phyloP scores from a whole-genome alignment of 768 basidiomycete genomes.

The Sporobolomyces pararoseus region DNA sequence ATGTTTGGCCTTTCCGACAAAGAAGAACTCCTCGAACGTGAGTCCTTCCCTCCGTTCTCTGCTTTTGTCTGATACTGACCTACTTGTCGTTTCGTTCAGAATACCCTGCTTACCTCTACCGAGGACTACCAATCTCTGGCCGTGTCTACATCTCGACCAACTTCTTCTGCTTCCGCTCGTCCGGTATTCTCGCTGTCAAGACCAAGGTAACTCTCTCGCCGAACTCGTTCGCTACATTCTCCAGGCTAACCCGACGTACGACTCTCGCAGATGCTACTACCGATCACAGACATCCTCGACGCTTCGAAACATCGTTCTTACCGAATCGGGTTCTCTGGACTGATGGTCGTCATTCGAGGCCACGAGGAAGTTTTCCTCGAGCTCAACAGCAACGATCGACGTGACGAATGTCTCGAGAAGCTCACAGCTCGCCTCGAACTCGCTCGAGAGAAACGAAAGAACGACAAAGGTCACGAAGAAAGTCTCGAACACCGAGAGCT shows the following conservation, averaged over 20 bases:
- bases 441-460: conserved; percentile 54
- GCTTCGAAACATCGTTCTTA: conserved; percentile 80
- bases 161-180: conserved; percentile 91
- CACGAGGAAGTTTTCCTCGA: conserved; percentile 98
- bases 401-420: conserved; percentile 69
- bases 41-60: conserved; percentile 48
- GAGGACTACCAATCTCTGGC: conserved; percentile 83
- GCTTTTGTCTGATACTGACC: neutral
- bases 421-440: conserved; percentile 79
- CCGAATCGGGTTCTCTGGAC: conserved; percentile 81
- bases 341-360: conserved; percentile 84
- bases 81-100: conserved; percentile 55
- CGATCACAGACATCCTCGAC: conserved; percentile 79
- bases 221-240: neutral
- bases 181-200: conserved; percentile 68
- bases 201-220: conserved; percentile 62
- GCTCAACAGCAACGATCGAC: conserved; percentile 73
- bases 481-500: conserved; percentile 65
- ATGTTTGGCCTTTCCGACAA: conserved; percentile 85
- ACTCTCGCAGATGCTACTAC: conserved; percentile 77
- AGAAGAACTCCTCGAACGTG: conserved; percentile 82
- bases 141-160: conserved; percentile 86
- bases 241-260: neutral
- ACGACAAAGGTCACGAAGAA: conserved; percentile 45
- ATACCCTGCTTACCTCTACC: conserved; percentile 83